A percentile compares a stretch with the other conserved stretches of the same genome.
Conservation (phyloP, 148 eudicot species). For the Fagopyrum homotropicum region DNA sequence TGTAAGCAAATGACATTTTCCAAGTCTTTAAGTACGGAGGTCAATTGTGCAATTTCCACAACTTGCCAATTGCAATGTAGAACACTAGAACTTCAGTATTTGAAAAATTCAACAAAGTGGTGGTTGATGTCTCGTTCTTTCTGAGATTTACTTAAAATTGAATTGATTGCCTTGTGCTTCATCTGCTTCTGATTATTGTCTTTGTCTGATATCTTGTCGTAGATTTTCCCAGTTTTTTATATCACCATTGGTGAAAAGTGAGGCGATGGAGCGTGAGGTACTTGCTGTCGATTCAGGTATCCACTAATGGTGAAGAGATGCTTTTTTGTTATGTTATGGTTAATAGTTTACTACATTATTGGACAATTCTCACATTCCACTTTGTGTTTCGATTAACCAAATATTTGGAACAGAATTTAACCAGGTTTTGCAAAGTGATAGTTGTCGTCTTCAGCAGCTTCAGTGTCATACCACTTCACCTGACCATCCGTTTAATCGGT, state of each 20-base stretch:
- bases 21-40: not conserved
- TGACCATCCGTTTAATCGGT: slow-evolving; percentile 74
- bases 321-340: not conserved
- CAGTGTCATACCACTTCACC: slow-evolving; percentile 81
- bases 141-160: not conserved
- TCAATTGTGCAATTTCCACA: not conserved
- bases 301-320: not conserved
- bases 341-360: not conserved
- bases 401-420: slow-evolving; percentile 54
- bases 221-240: slow-evolving; percentile 87
- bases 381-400: not conserved
- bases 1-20: not conserved
- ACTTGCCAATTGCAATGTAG: not conserved
- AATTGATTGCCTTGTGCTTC: not conserved
- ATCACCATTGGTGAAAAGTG: slow-evolving; percentile 81
- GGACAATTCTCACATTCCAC: not conserved
- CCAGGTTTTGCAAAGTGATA: slow-evolving; percentile 90
- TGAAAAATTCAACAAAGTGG: not conserved
- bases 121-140: not conserved
- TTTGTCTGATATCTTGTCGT: slow-evolving; percentile 13
- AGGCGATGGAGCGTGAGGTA: slow-evolving; percentile 93
- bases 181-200: not conserved
- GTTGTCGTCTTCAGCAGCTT: slow-evolving; percentile 90
- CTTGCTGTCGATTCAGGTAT: slow-evolving; percentile 92
- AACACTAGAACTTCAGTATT: not conserved